Percentiles rank a stretch among this genome's conserved stretches.
Conservation (phyloP, 768 basidiomycete species). For the Termitomyces sp. region DNA sequence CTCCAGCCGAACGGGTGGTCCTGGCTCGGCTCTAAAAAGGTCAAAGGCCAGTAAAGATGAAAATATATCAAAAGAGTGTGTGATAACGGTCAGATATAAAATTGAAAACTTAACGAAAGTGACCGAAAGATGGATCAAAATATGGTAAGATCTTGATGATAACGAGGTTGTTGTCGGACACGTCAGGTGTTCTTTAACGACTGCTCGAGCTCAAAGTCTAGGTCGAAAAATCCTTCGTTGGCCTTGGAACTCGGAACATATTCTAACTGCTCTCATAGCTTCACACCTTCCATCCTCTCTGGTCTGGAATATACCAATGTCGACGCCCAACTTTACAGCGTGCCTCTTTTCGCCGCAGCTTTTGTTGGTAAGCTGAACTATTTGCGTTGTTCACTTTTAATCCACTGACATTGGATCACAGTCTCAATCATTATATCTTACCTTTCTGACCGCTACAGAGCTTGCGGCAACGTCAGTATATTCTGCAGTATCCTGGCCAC, state of each 20-base stretch:
- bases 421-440: conserved; percentile 34
- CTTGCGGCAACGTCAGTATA: conserved; percentile 43
- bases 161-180: too few species aligned
- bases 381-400: neutral
- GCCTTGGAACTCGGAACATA: neutral
- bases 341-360: conserved; percentile 48
- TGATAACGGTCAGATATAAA: too few species aligned
- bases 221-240: too few species aligned
- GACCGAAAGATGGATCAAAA: too few species aligned
- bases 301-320: conserved; percentile 51
- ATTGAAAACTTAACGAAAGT: too few species aligned
- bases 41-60: too few species aligned
- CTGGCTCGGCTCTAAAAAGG: too few species aligned
- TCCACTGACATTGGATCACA: conserved; percentile 6
- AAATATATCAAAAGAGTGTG: too few species aligned
- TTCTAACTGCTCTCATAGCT: conserved; percentile 30
- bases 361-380: conserved; percentile 37
- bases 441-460: conserved; percentile 48
- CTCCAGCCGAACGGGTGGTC: too few species aligned
- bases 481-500: conserved; percentile 36
- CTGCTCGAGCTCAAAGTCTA: too few species aligned
- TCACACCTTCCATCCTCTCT: conserved; percentile 68
- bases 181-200: too few species aligned
- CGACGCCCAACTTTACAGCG: conserved; percentile 57
- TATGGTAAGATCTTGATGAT: too few species aligned